phyloP scores from a whole-genome alignment of 2,329 filamentous ascomycete genomes.

The Ophiosphaerella narmari region DNA sequence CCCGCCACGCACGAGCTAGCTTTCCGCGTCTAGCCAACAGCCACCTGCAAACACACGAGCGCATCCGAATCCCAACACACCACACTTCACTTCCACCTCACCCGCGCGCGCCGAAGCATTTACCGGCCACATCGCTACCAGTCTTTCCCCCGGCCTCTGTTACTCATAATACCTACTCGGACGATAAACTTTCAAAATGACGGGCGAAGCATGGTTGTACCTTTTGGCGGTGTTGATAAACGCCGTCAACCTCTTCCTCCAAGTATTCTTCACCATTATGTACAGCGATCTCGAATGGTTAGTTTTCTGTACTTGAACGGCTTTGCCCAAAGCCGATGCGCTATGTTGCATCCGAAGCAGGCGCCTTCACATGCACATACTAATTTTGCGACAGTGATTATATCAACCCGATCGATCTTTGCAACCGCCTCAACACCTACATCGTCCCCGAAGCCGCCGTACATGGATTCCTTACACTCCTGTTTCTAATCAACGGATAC shows the following conservation, averaged over 20 bases:
- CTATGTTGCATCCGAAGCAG: background rate
- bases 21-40: slow-evolving; percentile 40
- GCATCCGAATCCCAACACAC: slow-evolving; percentile 27
- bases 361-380: slow-evolving; percentile 21
- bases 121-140: slow-evolving; percentile 16
- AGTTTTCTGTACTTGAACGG: slow-evolving; percentile 47
- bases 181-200: slow-evolving; percentile 66
- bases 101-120: slow-evolving; percentile 16
- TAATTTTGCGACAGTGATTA: slow-evolving; percentile 74
- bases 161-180: slow-evolving; percentile 25
- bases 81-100: slow-evolving; percentile 16
- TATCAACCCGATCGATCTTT: slow-evolving; percentile 99
- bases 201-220: slow-evolving; percentile 97
- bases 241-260: slow-evolving; percentile 98
- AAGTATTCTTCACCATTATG: slow-evolving; percentile 99
- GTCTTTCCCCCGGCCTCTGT: slow-evolving; percentile 1
- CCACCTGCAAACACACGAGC: slow-evolving; percentile 40
- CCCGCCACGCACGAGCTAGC: slow-evolving; percentile 39
- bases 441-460: slow-evolving; percentile 98
- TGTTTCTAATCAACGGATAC: slow-evolving; percentile 99
- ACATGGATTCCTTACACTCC: slow-evolving; percentile 90
- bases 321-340: background rate
- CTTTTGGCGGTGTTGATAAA: slow-evolving; percentile 98
- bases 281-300: slow-evolving; percentile 99
- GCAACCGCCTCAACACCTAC: slow-evolving; percentile 99